Evolutionary conservation across 805 yeast species (phyloP), one percentile per base, ranked within the genome.

Genomic region (Metschnikowia arizonensis): DNA sequence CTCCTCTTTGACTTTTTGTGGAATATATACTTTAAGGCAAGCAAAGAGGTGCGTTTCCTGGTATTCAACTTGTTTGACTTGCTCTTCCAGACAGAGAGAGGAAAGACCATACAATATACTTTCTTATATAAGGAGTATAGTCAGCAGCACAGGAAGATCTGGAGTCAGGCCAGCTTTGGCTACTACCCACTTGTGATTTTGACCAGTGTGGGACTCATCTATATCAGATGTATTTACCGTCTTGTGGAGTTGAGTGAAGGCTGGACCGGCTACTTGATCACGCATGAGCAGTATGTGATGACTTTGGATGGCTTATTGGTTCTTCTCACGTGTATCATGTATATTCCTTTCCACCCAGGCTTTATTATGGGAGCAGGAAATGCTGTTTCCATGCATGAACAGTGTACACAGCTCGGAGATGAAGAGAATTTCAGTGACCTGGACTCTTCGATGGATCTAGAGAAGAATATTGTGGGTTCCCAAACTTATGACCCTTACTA

Each of bases 231-330:
- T 52, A 68, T 82, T 33, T 88, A 85, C 64, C 76, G 96, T 59
- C 73, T 86, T 25, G 73, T 78, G 31, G 96, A 88, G 63, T 69
- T 88, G 47, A 63, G 81, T 2, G 79, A 81, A 57, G 91, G 90
- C 11, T 86, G 90, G 84, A 48, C 58, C 5, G 91, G 95, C 1
- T 69, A 62, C 46, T 66, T 88, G 54, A 83, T 85, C 40, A 68
- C 72, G 2, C 63, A 64, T 23, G 58, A 74, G 3, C 59, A 69
- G 3, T 62, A 81, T 57, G 66, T 85, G 0, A 47, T 64, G 55
- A 51, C 59, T 1, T 49, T 66, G 25, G 72, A 66, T 39, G 70
- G 61, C 1, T 31, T 60, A 35, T 58, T 63, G 63, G 58, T 64
- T 6, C 50, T 57, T 40, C 43, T 63, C 25, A 40, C 70, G 60